Base-by-base conservation (phyloP, 1,139 yeast species). In the Lodderomyces oxycetoniae region DNA sequence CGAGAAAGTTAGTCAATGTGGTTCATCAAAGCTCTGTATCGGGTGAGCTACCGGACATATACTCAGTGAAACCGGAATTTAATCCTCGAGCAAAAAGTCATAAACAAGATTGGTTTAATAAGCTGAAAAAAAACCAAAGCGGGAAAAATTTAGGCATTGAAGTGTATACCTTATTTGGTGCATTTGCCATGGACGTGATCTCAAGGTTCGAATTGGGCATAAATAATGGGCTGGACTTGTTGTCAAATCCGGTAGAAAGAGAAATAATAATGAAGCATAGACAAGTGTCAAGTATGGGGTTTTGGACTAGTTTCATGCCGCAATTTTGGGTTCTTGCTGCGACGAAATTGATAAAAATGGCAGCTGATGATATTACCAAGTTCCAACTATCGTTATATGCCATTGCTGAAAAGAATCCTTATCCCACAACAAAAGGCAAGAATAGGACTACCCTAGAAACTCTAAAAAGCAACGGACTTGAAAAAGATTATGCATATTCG, bases 131-230 rank as follows among this genome's bases (percentile, higher is more conserved):
- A 22, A 19, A 36, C 5, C 26, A 12, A 10, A n/a, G n/a, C n/a
- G n/a, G n/a, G n/a, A 41, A 38, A 12, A 60, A 57, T 34, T 43
- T 63, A 32, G 68, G 68, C 2, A 59, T 79, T 20, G 84, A 81
- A 34, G 79, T 77, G 1, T 78, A 75, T 47, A 66, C 75, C 10
- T 52, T 81, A 13, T 81, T 79, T 61, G 79, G 79, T 13, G 63
- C 80, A n/a, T 62, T 81, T 46, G 88, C 91, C 2, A 74, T 81
- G 77, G 88, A 81, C 46, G 80, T 77, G 4, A 77, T 79, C 1
- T 70, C 81, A 2, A 68, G 71, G 10, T 77, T 79, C 50, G 78
- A 79, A 38, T 66, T 79, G 40, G 89, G 89, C 0, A 45, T 53
- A 0, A 56, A 59, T 8, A 61, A 64, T 36, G 70, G 74, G 17